Evolutionary conservation across 176 grass and related monocot species (phyloP).

Genomic region (sorghum (Sorghum bicolor)): DNA sequence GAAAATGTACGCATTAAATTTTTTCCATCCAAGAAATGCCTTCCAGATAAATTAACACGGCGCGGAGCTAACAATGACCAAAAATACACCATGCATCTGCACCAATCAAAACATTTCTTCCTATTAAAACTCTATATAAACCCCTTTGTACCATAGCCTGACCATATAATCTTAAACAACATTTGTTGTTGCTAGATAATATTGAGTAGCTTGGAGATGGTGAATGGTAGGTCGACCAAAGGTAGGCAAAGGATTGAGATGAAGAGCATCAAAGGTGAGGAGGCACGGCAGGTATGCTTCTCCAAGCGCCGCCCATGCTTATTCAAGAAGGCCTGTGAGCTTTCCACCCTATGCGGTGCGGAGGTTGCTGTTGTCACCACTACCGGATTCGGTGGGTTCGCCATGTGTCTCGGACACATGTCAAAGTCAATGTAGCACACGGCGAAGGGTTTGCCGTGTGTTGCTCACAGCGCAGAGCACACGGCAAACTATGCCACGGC

Average conservation of each 20-base stretch:
- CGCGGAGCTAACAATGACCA: neutral
- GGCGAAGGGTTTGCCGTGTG: no score
- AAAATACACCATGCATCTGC: neutral
- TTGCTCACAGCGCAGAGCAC: no score
- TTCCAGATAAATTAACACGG: neutral
- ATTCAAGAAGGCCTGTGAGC: slow-evolving; percentile 46
- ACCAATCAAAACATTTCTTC: no score
- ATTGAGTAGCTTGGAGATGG: neutral
- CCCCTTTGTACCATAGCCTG: neutral
- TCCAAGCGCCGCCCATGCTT: slow-evolving; percentile 37
- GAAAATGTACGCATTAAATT: neutral
- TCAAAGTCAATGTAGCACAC: no score
- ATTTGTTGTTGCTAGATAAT: neutral
- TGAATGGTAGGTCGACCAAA: neutral
- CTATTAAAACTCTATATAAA: neutral
- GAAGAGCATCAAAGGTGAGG: neutral
- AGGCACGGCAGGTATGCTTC: slow-evolving; percentile 29
- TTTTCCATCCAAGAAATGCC: neutral
- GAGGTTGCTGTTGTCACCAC: slow-evolving; percentile 27
- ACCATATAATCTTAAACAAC: neutral
- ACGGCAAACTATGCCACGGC: no score
- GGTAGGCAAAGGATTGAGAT: slow-evolving; percentile 41
- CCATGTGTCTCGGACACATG: no score
- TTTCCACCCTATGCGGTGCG: slow-evolving; percentile 38
- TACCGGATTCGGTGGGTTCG: no score